Evolutionary conservation across 305 asterid genomes (phyloP), one percentile per base, ranked within the genome.

Genomic region (Plantago coronopus): DNA sequence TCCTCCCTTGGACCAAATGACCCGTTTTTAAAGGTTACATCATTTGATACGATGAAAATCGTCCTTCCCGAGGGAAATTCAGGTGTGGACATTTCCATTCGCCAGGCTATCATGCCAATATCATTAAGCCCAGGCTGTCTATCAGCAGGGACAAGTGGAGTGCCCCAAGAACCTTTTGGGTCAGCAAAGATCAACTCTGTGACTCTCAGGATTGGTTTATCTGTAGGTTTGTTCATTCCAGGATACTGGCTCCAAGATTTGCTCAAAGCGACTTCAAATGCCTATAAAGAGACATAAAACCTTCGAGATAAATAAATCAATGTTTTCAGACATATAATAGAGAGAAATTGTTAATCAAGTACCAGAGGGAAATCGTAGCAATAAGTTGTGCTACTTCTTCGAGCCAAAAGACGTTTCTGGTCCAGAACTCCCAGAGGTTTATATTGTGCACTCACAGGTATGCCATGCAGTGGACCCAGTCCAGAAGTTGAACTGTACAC

Each of bases 291-390:
- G 38, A 49, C 47, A n/a, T n/a, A n/a, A 54, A 31, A 17, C 14
- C 17, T 46, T 49, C 46, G 49, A 74, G 23, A 65, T 44, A 55
- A 57, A 7, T 68, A 9, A 34, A 48, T n/a, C 59, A 50, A 61
- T 12, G 19, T 57, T 27, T 50, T 43, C n/a, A n/a, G n/a, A 57
- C 48, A 59, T 68, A 23, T 20, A 37, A 6, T 7, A 9, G 12
- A 3, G 40, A 34, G 40, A 17, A 13, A 2, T 67, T 40, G 57
- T 22, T 57, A 22, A 44, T 27, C 56, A 48, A 57, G 66, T 83
- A 93, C 99, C 97, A 93, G 87, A 1, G 99, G 96, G 71, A 93
- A 93, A 66, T 93, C 99, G 23, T 93, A 93, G 95, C 99, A 93
- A 62, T 93, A 93, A 37, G 95, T 85, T n/a, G 99, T 87, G 89